phyloP scores from a whole-genome alignment of 257 asterid species.

The Thymus quinquecostatus region DNA sequence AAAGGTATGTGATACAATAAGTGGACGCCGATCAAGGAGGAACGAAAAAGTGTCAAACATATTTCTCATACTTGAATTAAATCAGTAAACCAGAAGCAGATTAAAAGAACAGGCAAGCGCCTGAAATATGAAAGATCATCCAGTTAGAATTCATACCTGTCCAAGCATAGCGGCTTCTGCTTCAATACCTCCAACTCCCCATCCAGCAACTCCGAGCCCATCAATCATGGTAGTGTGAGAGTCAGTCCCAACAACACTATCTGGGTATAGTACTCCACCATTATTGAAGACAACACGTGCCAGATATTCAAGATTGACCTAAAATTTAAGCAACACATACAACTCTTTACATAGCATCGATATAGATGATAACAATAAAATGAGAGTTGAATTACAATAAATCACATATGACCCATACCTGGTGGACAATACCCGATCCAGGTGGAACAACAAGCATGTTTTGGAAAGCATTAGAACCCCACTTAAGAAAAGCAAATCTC shows the following conservation, averaged over 20 bases:
- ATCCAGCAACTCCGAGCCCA: conserved; percentile 96
- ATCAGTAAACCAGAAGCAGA: conserved; percentile 7
- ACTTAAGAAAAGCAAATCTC: conserved; percentile 95
- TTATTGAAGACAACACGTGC: conserved; percentile 90
- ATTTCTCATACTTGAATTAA: not conserved
- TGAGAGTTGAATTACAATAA: not conserved
- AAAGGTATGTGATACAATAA: conserved; percentile 15
- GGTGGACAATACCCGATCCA: conserved; percentile 97
- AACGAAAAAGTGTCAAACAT: not conserved
- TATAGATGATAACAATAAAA: not conserved
- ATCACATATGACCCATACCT: conserved; percentile 50
- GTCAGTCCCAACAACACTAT: conserved; percentile 97
- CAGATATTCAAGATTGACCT: conserved; percentile 97
- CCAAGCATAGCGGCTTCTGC: conserved; percentile 99
- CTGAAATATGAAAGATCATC: conserved; percentile 6
- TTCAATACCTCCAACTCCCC: conserved; percentile 99
- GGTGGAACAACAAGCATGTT: conserved; percentile 99
- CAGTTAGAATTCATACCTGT: conserved; percentile 54
- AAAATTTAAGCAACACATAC: conserved; percentile 25
- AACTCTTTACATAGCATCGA: conserved; percentile 15
- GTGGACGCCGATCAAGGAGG: conserved; percentile 6
- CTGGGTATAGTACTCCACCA: conserved; percentile 87
- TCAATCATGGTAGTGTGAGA: conserved; percentile 99
- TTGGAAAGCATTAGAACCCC: conserved; percentile 96
- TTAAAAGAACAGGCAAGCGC: not conserved